Percentiles rank a stretch among this genome's conserved stretches.
Conservation (phyloP, 2,329 filamentous ascomycete genomes). For the Blumeria graminis region DNA sequence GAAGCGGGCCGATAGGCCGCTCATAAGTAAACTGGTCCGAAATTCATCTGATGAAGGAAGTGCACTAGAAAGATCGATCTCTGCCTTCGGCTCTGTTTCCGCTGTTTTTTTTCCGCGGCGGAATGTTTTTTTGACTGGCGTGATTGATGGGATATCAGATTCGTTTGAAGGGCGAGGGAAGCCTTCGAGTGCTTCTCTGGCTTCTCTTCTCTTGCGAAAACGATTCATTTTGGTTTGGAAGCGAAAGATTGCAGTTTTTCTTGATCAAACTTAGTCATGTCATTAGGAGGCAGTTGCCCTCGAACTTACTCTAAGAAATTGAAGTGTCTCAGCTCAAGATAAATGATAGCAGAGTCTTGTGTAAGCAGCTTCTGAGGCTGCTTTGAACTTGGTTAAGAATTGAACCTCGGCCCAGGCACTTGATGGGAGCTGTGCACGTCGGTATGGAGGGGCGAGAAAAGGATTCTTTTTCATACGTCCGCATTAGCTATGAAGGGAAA, state of each 20-base stretch:
- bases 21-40: slow-evolving; percentile 87
- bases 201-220: slow-evolving; percentile 50
- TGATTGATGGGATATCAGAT: slow-evolving; percentile 20
- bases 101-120: slow-evolving; percentile 20
- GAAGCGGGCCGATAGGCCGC: slow-evolving; percentile 78
- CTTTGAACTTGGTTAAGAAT: background rate
- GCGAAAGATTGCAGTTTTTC: too few species aligned
- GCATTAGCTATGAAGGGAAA: background rate
- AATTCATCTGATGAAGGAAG: slow-evolving; percentile 75
- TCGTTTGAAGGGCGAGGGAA: slow-evolving; percentile 28
- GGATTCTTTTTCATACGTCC: background rate
- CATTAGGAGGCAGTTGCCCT: background rate
- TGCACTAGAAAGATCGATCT: slow-evolving; percentile 46
- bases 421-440: background rate
- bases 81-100: slow-evolving; percentile 29
- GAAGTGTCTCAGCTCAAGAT: background rate
- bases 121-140: slow-evolving; percentile 19
- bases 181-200: slow-evolving; percentile 26
- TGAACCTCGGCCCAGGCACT: background rate
- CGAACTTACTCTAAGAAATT: background rate
- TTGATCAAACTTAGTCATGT: background rate
- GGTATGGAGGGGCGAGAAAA: background rate
- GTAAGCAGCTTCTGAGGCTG: background rate
- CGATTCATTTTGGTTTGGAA: slow-evolving; percentile 37
- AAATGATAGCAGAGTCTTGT: background rate